Percentiles rank a stretch among this genome's conserved stretches.
These are phyloP conservation scores for Botryotinia narcissicola DNA, from an alignment of 2,329 filamentous ascomycete species.

Conservation along the genomic window DNA sequence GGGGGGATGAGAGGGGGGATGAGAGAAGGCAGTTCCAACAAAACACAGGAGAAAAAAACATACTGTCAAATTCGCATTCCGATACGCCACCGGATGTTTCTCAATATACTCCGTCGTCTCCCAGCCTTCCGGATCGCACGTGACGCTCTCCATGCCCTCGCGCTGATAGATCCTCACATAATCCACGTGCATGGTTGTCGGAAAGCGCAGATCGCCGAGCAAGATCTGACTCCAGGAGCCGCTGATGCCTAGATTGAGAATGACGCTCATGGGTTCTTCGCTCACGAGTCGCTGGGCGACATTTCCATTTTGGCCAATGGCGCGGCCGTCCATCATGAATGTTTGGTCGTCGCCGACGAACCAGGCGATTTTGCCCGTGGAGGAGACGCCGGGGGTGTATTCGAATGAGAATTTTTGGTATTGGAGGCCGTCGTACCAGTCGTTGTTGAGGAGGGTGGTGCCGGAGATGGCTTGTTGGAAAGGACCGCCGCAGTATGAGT, in stretches of 20 bases:
- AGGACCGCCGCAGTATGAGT: conserved; percentile 52
- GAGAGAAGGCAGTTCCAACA: background rate
- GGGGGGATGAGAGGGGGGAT: background rate
- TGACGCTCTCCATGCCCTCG: conserved; percentile 46
- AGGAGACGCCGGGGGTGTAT: conserved; percentile 47
- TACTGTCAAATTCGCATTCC: conserved; percentile 54
- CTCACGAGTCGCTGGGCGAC: conserved; percentile 48
- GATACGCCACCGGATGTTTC: conserved; percentile 58
- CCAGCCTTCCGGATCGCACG: conserved; percentile 57
- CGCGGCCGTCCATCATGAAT: conserved; percentile 51
- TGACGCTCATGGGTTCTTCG: conserved; percentile 53
- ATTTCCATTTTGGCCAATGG: conserved; percentile 54
- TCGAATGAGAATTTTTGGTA: conserved; percentile 58
- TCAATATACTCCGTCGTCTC: conserved; percentile 66
- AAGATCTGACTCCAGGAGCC: conserved; percentile 50
- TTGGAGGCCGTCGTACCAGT: conserved; percentile 52
- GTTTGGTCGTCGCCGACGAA: conserved; percentile 50
- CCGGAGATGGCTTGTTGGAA: conserved; percentile 56
- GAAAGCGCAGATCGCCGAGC: conserved; percentile 46
- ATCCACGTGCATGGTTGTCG: conserved; percentile 52
- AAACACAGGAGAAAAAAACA: conserved; percentile 31
- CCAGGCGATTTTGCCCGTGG: conserved; percentile 48
- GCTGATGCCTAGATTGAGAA: conserved; percentile 53
- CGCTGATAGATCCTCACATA: conserved; percentile 56
- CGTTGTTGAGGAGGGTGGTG: conserved; percentile 52